phyloP scores from a whole-genome alignment of 352 stramenopile genomes.

The Globisporangium heterothallicum region DNA sequence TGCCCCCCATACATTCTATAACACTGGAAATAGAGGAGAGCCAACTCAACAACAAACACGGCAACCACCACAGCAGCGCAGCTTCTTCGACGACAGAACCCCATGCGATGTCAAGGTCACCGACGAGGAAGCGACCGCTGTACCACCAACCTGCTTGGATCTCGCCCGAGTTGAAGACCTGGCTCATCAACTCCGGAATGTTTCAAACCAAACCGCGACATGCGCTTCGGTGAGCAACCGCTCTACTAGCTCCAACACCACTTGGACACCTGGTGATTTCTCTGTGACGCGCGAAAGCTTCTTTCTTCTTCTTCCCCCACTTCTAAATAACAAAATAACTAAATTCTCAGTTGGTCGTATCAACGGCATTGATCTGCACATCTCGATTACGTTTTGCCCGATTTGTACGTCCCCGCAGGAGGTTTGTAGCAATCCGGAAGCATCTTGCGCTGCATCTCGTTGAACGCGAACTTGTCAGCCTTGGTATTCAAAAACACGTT shows the following conservation, averaged over 20 bases:
- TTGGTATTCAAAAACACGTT: conserved; percentile 87
- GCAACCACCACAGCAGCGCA: neutral
- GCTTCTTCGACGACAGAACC: neutral
- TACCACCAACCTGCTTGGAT: conserved; percentile 58
- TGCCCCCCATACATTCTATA: conserved; percentile 8
- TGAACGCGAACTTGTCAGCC: conserved; percentile 82
- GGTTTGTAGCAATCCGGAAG: conserved; percentile 84
- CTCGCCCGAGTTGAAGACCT: conserved; percentile 44
- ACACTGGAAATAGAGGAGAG: conserved; percentile 1
- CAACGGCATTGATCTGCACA: conserved; percentile 2
- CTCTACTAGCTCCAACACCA: neutral
- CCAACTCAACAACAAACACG: neutral
- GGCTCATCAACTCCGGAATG: conserved; percentile 41
- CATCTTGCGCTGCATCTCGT: conserved; percentile 84
- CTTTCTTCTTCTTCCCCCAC: conserved; percentile 2
- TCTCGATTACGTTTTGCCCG: conserved; percentile 57
- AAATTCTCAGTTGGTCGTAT: conserved; percentile 1
- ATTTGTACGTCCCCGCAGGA: conserved; percentile 77
- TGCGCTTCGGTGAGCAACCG: neutral
- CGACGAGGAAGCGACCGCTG: conserved; percentile 15
- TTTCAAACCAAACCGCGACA: conserved; percentile 28
- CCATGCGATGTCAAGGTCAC: neutral
- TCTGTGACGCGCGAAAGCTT: conserved; percentile 1
- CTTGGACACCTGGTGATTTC: conserved; percentile 1
- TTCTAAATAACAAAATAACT: conserved; percentile 17